These are phyloP conservation scores for Rhizophagus prolifer DNA, from an alignment of 192 early-diverging fungal genomes.

Conservation along the genomic window DNA sequence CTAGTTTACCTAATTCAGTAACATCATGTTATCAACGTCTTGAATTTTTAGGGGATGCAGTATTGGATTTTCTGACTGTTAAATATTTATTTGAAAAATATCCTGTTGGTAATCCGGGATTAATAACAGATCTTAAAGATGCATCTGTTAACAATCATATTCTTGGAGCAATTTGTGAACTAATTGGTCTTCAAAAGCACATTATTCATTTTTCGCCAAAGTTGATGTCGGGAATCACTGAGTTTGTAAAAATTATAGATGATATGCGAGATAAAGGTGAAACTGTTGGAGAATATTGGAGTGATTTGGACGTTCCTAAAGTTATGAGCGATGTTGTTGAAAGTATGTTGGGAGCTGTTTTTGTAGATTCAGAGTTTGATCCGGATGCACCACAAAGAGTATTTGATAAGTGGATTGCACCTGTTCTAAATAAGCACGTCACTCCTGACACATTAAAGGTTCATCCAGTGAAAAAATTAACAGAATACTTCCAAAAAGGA, in stretches of 20 bases:
- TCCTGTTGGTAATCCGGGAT: constrained; percentile 66
- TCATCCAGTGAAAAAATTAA: constrained; percentile 47
- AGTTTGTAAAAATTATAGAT: constrained; percentile 54
- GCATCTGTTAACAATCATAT: constrained; percentile 86
- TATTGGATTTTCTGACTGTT: constrained; percentile 80
- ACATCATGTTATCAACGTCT: constrained; percentile 84
- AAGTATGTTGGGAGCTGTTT: constrained; percentile 82
- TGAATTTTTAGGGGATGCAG: constrained; percentile 83
- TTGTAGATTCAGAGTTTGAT: constrained; percentile 76
- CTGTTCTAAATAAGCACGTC: constrained; percentile 44
- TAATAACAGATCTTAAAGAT: constrained; percentile 82
- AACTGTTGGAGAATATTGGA: constrained; percentile 72
- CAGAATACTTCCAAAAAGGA: constrained; percentile 36
- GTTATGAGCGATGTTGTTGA: constrained; percentile 88
- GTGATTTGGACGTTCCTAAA: constrained; percentile 80
- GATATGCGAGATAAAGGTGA: constrained; percentile 33
- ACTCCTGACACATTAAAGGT: constrained; percentile 42
- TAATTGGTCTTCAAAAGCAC: constrained; percentile 61
- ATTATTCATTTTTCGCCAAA: constrained; percentile 63
- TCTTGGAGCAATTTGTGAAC: constrained; percentile 68
- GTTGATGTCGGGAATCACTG: constrained; percentile 57
- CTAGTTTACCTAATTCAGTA: constrained; percentile 56
- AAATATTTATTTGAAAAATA: constrained; percentile 71
- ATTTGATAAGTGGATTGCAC: constrained; percentile 40
- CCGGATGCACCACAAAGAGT: not conserved